phyloP scores from a whole-genome alignment of 148 eudicot genomes.

The Cornus kousa region DNA sequence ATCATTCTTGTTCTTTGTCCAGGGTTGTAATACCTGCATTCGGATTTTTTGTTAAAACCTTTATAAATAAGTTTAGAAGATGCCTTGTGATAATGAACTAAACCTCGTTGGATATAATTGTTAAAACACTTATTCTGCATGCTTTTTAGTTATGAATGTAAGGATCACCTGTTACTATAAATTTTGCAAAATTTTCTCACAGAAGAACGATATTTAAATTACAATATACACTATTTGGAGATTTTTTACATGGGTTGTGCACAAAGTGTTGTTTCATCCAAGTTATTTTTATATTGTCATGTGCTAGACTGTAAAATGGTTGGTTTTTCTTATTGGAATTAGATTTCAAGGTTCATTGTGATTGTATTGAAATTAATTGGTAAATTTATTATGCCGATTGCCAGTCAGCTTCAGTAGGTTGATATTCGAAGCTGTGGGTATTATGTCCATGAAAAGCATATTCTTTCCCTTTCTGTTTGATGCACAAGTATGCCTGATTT shows the following conservation, averaged over 20 bases:
- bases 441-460: too few relatives aligned
- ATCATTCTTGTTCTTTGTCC: background rate
- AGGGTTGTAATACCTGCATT: background rate
- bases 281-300: too few relatives aligned
- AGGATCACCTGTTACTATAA: background rate
- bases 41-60: background rate
- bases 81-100: background rate
- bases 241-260: background rate
- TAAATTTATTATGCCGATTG: background rate
- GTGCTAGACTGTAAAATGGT: background rate
- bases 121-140: background rate
- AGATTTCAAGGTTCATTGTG: background rate
- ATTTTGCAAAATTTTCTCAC: background rate
- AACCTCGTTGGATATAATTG: background rate
- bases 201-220: background rate
- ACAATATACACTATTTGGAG: background rate
- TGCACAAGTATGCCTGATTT: background rate
- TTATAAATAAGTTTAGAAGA: background rate
- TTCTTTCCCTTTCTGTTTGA: background rate
- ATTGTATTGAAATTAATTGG: background rate
- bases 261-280: background rate
- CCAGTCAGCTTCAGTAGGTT: background rate
- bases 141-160: background rate
- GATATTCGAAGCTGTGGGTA: background rate
- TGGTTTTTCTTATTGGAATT: background rate